Percentiles rank a stretch among this genome's conserved stretches.
Conservation (phyloP, 2,329 filamentous ascomycete species). For the Aspergillus cejpii region DNA sequence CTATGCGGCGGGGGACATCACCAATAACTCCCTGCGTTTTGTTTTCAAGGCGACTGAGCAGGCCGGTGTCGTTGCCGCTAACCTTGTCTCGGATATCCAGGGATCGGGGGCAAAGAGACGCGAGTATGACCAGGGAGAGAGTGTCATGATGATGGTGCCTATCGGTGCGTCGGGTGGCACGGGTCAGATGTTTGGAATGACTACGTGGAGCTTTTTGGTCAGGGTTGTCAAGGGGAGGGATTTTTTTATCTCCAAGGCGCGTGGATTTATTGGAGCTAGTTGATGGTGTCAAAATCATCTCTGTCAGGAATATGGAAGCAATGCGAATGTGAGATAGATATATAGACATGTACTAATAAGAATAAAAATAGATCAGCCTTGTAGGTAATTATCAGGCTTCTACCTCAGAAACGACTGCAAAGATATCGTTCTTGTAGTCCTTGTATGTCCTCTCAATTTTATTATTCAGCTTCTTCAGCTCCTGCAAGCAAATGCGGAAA, state of each 20-base stretch:
- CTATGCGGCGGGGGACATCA: constrained; percentile 31
- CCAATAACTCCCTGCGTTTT: constrained; percentile 22
- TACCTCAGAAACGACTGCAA: too few species aligned
- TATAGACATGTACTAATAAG: too few species aligned
- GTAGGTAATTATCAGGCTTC: too few species aligned
- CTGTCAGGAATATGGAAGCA: too few species aligned
- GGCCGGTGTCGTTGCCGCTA: constrained; percentile 21
- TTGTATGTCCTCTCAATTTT: too few species aligned
- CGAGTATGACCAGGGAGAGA: constrained; percentile 20
- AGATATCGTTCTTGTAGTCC: too few species aligned
- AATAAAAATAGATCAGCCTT: too few species aligned
- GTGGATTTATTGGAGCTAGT: background rate
- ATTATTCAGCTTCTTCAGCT: too few species aligned
- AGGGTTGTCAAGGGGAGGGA: constrained; percentile 41
- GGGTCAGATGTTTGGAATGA: constrained; percentile 32
- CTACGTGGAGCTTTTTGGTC: constrained; percentile 38
- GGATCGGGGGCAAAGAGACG: constrained; percentile 10
- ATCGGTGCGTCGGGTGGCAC: constrained; percentile 24
- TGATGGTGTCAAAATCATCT: too few species aligned
- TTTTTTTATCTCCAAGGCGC: constrained; percentile 32
- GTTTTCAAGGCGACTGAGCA: constrained; percentile 25
- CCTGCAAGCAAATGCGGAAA: too few species aligned
- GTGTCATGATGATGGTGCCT: constrained; percentile 27
- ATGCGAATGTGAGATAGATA: too few species aligned
- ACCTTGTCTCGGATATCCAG: constrained; percentile 25